Evolutionary conservation across 2,329 filamentous ascomycete genomes (phyloP).

Genomic region (Colletotrichum tofieldiae): DNA sequence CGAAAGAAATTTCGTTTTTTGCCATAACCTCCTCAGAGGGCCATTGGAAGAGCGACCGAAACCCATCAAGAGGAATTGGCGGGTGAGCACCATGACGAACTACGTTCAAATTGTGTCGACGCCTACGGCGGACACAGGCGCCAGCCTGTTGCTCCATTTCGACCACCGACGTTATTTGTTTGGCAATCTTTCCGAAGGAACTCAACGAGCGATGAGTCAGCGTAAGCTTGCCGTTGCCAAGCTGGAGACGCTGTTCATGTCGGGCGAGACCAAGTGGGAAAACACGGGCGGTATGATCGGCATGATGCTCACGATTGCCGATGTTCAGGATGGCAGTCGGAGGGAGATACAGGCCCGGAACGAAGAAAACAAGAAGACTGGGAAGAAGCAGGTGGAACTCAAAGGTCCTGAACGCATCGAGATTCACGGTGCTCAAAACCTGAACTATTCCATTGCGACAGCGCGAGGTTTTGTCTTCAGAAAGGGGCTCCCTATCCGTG

Average conservation of each 20-base stretch:
- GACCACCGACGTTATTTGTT: slow-evolving; percentile 89
- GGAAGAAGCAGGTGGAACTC: slow-evolving; percentile 49
- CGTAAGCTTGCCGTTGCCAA: slow-evolving; percentile 76
- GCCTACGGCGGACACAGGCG: slow-evolving; percentile 92
- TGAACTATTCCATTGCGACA: slow-evolving; percentile 86
- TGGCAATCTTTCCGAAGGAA: slow-evolving; percentile 86
- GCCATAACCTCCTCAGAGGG: background rate
- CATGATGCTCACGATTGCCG: slow-evolving; percentile 87
- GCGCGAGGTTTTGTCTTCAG: slow-evolving; percentile 89
- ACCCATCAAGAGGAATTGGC: background rate
- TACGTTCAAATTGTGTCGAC: slow-evolving; percentile 83
- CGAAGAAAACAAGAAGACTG: slow-evolving; percentile 57
- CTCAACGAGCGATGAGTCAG: slow-evolving; percentile 83
- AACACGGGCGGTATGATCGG: slow-evolving; percentile 88
- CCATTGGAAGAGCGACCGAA: background rate
- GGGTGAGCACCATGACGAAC: slow-evolving; percentile 74
- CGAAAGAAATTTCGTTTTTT: background rate
- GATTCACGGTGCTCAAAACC: slow-evolving; percentile 85
- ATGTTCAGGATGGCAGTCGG: slow-evolving; percentile 68
- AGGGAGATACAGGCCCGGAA: slow-evolving; percentile 59
- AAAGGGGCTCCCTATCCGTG: slow-evolving; percentile 81
- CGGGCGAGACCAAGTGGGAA: slow-evolving; percentile 82
- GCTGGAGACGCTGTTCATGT: slow-evolving; percentile 85
- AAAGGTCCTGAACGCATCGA: slow-evolving; percentile 44
- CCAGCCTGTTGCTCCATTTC: slow-evolving; percentile 83